Evolutionary conservation across 345 rosid genomes (phyloP), one percentile per base, ranked within the genome.

Genomic region (Draba incana): DNA sequence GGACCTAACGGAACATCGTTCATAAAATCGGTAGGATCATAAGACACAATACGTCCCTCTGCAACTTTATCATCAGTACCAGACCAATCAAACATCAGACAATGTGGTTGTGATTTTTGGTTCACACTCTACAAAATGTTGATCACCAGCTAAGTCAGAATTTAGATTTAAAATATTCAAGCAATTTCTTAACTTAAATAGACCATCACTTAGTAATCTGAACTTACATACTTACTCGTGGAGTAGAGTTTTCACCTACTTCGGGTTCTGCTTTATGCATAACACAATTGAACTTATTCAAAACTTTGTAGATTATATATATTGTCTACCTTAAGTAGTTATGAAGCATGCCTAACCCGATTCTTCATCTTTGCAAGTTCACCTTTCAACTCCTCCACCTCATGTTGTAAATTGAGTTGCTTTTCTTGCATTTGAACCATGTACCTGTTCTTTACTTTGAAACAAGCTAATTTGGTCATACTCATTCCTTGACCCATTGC

Each of bases 401-500:
- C n/a, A 4, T 15, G 3, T 44, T 56, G n/a, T n/a, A 56, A 37
- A 8, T 56, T 27, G 16, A 10, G 4, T 56, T 56, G 61, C 0
- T 12, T 35, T 8, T 56, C 4, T 56, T 56, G 28, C 61, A 56
- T 56, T 56, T 56, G 1, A 16, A 4, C 4, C 14, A 37, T 4
- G 9, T 37, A 56, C 45, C 37, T 56, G 4, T 8, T 35, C 4
- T 56, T 56, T 4, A 56, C 2, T 3, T 56, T 4, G 39, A 43
- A 59, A 27, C 48, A 60, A 4, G 64, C 51, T 13, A 60, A 24
- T n/a, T 60, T 60, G 24, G 1, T 60, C 39, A 25, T 16, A 43
- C 39, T 60, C 49, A 58, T 58, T 6, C 49, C 49, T 41, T 49
- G 25, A 41, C 37, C 64, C 23, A 42, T 41, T 58, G 64, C 64